A percentile compares a stretch with the other conserved stretches of the same genome.
Conservation (phyloP, 2,329 filamentous ascomycete genomes). For the Volutella citrinella region DNA sequence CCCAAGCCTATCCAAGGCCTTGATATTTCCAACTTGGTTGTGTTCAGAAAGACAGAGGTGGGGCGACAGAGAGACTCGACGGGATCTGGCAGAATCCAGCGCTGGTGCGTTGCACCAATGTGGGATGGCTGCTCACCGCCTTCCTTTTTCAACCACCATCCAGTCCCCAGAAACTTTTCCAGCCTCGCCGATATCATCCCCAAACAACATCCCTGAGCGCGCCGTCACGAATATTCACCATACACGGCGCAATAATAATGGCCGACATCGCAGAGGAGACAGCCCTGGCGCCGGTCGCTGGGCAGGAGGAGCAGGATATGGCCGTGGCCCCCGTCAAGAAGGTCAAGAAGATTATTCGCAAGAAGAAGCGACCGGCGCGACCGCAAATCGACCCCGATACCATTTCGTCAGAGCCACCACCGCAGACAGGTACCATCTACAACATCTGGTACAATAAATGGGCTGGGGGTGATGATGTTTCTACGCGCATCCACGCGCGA, state of each 20-base stretch:
- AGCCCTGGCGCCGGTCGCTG: constrained; percentile 20
- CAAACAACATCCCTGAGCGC: constrained; percentile 7
- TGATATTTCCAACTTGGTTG: no score
- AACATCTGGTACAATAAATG: constrained; percentile 99
- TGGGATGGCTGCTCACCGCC: constrained; percentile 30
- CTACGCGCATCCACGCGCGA: constrained; percentile 78
- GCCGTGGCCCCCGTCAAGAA: constrained; percentile 53
- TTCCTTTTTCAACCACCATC: constrained; percentile 16
- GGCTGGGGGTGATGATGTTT: constrained; percentile 91
- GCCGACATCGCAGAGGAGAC: constrained; percentile 29
- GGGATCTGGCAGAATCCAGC: no score
- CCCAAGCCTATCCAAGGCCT: no score
- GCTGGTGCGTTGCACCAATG: no score
- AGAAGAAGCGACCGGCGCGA: constrained; percentile 84
- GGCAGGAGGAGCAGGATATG: constrained; percentile 28
- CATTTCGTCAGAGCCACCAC: constrained; percentile 79
- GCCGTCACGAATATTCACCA: constrained; percentile 5
- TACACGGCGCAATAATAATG: constrained; percentile 21
- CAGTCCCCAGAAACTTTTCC: constrained; percentile 21
- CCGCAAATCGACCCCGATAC: constrained; percentile 85
- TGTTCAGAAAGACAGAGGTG: no score
- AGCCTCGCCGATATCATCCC: constrained; percentile 27
- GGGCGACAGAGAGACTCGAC: constrained; percentile 25
- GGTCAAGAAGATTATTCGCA: constrained; percentile 85
- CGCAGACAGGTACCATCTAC: constrained; percentile 92